These are phyloP conservation scores for Fusarium haematococcum DNA, from an alignment of 2,329 filamentous ascomycete genomes.

Conservation along the genomic window DNA sequence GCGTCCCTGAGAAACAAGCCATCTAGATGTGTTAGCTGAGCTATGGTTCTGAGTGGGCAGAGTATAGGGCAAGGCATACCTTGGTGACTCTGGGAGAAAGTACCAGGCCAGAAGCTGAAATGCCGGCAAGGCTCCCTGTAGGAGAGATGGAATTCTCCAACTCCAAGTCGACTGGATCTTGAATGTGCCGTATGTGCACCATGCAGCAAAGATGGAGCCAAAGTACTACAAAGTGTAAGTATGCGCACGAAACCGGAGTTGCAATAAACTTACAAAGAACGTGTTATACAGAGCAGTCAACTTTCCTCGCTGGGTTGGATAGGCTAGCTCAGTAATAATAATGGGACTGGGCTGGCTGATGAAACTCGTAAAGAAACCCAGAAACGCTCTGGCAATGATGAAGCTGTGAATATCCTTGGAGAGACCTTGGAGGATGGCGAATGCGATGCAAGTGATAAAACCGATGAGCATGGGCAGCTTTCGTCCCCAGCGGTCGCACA, in stretches of 20 bases:
- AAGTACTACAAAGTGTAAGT: slow-evolving; percentile 20
- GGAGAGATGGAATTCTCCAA: slow-evolving; percentile 22
- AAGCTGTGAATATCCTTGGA: neutral
- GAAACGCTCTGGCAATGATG: neutral
- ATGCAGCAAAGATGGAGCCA: slow-evolving; percentile 18
- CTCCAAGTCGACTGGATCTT: slow-evolving; percentile 15
- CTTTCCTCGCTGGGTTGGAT: neutral
- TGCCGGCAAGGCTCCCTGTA: slow-evolving; percentile 7
- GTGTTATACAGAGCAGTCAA: neutral
- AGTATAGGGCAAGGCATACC: neutral
- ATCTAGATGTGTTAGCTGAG: neutral
- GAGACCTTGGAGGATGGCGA: neutral
- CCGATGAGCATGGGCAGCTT: slow-evolving; percentile 52
- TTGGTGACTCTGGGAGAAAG: neutral
- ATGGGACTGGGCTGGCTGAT: neutral
- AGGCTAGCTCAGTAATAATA: neutral
- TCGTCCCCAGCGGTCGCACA: slow-evolving; percentile 54
- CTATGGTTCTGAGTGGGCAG: no score
- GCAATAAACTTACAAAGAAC: neutral
- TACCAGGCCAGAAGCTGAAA: neutral
- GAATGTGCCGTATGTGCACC: slow-evolving; percentile 17
- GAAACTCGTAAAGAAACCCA: neutral
- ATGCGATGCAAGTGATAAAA: neutral
- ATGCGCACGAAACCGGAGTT: neutral
- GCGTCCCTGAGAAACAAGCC: neutral